Evolutionary conservation across 345 rosid genomes (phyloP).

Genomic region (Odontarrhena argentea): DNA sequence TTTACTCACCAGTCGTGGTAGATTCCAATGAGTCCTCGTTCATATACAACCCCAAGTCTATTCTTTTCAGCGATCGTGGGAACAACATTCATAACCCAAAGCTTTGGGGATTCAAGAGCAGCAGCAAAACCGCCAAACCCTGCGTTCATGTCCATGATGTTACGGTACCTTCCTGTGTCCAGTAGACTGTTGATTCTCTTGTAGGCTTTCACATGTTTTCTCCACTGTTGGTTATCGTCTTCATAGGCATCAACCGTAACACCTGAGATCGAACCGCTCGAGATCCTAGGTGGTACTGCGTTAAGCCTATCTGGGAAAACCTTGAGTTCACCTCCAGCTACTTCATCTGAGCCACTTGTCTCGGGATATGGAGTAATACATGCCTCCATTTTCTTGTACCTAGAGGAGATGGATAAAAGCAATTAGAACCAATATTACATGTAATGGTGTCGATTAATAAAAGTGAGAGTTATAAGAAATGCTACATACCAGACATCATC

Average conservation of each 20-base stretch:
- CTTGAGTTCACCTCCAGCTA: slow-evolving; percentile 67
- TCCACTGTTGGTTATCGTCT: slow-evolving; percentile 79
- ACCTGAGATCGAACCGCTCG: slow-evolving; percentile 84
- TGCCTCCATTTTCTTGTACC: slow-evolving; percentile 95
- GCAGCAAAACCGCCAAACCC: slow-evolving; percentile 98
- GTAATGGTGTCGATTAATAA: neutral
- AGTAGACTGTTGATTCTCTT: slow-evolving; percentile 74
- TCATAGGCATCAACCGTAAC: slow-evolving; percentile 79
- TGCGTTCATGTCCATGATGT: slow-evolving; percentile 99
- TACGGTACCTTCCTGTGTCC: slow-evolving; percentile 87
- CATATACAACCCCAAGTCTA: slow-evolving; percentile 77
- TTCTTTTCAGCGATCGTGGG: slow-evolving; percentile 83
- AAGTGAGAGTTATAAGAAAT: neutral
- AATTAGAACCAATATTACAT: slow-evolving; percentile 15
- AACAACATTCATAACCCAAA: slow-evolving; percentile 98
- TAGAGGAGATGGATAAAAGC: slow-evolving; percentile 29
- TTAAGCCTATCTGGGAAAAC: slow-evolving; percentile 80
- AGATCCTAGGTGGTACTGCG: slow-evolving; percentile 82
- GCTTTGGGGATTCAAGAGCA: slow-evolving; percentile 65
- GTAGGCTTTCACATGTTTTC: slow-evolving; percentile 82
- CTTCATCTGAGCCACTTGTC: slow-evolving; percentile 56
- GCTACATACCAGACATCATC: slow-evolving; percentile 89
- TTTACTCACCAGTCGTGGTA: slow-evolving; percentile 86
- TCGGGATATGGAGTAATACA: slow-evolving; percentile 88
- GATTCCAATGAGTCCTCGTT: slow-evolving; percentile 94